A percentile compares a stretch with the other conserved stretches of the same genome.
These are phyloP conservation scores for Scopulariopsis brevicaulis DNA, from an alignment of 2,329 filamentous ascomycete species.

Conservation along the genomic window DNA sequence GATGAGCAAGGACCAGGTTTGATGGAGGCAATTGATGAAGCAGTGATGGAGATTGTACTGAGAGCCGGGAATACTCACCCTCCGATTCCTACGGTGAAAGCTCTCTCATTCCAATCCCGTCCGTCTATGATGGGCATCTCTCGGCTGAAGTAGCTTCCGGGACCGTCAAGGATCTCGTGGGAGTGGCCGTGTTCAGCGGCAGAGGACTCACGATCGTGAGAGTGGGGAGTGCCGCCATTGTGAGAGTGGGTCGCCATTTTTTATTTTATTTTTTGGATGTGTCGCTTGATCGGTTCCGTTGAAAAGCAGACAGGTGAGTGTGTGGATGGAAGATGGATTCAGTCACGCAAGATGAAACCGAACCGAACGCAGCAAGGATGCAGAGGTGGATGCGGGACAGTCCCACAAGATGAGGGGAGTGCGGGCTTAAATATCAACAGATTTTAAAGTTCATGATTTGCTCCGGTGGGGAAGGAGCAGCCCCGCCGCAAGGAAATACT, in stretches of 20 bases:
- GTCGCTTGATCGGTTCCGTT: neutral
- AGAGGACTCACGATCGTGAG: conserved; percentile 43
- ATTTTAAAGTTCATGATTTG: neutral
- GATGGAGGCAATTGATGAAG: neutral
- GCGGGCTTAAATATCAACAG: neutral
- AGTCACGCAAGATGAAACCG: neutral
- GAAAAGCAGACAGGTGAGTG: neutral
- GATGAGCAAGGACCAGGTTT: neutral
- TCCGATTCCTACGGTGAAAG: conserved; percentile 96
- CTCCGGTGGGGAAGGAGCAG: neutral
- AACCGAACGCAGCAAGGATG: neutral
- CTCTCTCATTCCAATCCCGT: conserved; percentile 75
- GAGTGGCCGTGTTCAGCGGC: conserved; percentile 78
- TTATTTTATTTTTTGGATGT: no score
- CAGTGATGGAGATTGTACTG: neutral
- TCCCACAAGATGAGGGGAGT: no score
- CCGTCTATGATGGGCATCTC: conserved; percentile 93
- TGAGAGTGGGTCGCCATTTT: conserved; percentile 32
- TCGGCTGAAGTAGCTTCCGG: conserved; percentile 77
- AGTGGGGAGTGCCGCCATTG: conserved; percentile 37
- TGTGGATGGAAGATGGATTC: no score
- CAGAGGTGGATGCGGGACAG: no score
- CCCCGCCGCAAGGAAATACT: neutral
- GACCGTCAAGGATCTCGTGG: conserved; percentile 90
- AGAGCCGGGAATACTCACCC: conserved; percentile 50